Conservation (phyloP, 192 early-diverging fungal genomes). For the Gonapodya sp. region DNA sequence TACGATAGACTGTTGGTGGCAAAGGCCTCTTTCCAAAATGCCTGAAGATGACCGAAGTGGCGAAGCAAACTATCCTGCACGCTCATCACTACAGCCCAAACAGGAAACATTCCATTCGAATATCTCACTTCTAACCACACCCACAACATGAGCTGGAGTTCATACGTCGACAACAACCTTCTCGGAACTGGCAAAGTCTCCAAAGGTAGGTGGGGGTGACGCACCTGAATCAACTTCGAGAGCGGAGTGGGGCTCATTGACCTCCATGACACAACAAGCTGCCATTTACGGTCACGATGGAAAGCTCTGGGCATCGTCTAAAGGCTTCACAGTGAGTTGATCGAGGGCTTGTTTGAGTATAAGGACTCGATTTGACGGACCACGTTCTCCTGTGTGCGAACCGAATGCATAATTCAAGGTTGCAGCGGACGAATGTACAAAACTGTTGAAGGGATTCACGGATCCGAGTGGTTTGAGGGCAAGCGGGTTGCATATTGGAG, state of each 20-base stretch:
- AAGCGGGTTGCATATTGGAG: conserved; percentile 54
- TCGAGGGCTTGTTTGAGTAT: no score
- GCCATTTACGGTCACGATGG: conserved; percentile 80
- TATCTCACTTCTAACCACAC: no score
- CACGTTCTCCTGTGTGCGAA: background rate
- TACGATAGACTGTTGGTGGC: no score
- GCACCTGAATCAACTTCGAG: background rate
- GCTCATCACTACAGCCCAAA: background rate
- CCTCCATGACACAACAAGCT: conserved; percentile 24
- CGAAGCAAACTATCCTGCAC: background rate
- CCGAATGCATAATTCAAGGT: conserved; percentile 29
- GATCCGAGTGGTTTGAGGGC: conserved; percentile 42
- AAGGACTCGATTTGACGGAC: no score
- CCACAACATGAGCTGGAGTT: conserved; percentile 63
- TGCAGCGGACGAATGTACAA: conserved; percentile 37
- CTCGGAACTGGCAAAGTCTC: conserved; percentile 59
- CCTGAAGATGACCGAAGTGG: background rate
- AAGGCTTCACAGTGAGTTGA: conserved; percentile 56
- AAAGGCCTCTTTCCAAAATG: background rate
- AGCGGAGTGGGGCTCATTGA: background rate
- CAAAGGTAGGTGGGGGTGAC: background rate
- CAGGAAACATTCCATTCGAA: background rate
- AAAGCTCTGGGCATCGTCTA: conserved; percentile 68
- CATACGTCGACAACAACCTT: conserved; percentile 74
- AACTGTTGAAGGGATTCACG: conserved; percentile 51